Base-by-base conservation (phyloP, 2,329 filamentous ascomycete genomes). In the Apiospora pterosperma region DNA sequence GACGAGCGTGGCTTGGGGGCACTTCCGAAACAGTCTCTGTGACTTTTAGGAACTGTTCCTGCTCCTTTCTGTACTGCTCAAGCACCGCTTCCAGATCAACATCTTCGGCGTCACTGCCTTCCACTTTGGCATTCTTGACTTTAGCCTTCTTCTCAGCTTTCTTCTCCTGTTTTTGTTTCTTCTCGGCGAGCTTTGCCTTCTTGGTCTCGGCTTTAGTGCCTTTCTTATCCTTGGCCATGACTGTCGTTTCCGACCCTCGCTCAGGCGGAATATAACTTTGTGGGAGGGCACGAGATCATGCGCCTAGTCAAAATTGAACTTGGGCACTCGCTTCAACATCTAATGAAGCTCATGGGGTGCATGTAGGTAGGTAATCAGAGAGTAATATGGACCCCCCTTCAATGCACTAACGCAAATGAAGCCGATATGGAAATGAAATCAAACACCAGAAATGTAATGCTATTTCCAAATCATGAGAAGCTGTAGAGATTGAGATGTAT, bases 11-110 rank as follows among this genome's bases (percentile, higher is more conserved):
- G 87, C 63, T 88, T 87, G 1, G 96, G 96, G 94, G 91, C 3
- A 81, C 86, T 28, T 88, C 86, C 52, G 85, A 86, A 28, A 90
- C 81, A 3, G 87, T 85, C 80, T 99, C 96, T 5, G 95, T 97
- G 72, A 99, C 88, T 79, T 97, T 97, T 72, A 96, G 87, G 75
- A 97, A 97, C 73, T 92, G 91, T 74, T 97, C 95, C 81, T 99
- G 96, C 78, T 93, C 91, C 75, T 92, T 92, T 70, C 92, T 92
- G 79, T 97, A 98, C 76, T 97, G 92, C 58, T 95, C 94, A 34
- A 99, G 88, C 55, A 99, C 94, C 58, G 90, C 90, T 75, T 99
- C 96, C 41, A 99, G 86, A 78, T 98, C 96, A 16, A 96, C 89
- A 71, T 97, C 94, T 76, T 98, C 95, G 59, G 86, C 92, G 76